phyloP scores from a whole-genome alignment of 306 rosid genomes.

The Sicyos edulis region DNA sequence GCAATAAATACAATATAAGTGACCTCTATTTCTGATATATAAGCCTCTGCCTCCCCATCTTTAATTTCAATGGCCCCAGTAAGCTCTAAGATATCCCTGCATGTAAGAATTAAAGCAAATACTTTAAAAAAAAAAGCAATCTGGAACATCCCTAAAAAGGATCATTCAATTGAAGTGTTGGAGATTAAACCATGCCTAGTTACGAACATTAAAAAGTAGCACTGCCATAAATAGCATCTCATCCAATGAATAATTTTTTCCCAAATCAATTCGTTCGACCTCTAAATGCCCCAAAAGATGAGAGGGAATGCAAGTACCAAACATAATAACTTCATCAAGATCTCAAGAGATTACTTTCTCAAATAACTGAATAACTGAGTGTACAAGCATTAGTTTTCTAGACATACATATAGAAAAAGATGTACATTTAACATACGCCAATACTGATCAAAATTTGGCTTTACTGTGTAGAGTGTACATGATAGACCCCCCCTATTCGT shows the following conservation, averaged over 20 bases:
- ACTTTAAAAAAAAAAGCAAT: neutral
- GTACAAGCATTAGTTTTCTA: neutral
- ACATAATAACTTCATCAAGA: neutral
- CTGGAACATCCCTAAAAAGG: neutral
- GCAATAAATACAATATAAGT: constrained; percentile 16
- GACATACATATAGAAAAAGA: neutral
- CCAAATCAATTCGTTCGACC: too few species aligned
- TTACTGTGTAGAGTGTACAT: neutral
- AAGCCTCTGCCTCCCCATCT: constrained; percentile 79
- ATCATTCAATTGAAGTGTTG: neutral
- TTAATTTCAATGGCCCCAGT: constrained; percentile 73
- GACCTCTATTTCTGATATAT: constrained; percentile 97
- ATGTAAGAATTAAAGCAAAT: constrained; percentile 24
- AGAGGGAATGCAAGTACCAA: neutral
- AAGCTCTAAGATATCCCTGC: constrained; percentile 75
- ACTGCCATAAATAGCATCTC: neutral
- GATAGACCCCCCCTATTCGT: too few species aligned
- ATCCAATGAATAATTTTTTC: neutral
- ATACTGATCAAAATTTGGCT: neutral
- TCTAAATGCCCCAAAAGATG: neutral
- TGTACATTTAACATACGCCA: neutral
- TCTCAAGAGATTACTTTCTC: neutral
- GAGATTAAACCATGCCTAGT: constrained; percentile 1
- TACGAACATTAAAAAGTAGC: neutral
- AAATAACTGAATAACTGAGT: neutral